A percentile compares a stretch with the other conserved stretches of the same genome.
Conservation (phyloP, 768 basidiomycete species). For the Cytidiella melzeri region DNA sequence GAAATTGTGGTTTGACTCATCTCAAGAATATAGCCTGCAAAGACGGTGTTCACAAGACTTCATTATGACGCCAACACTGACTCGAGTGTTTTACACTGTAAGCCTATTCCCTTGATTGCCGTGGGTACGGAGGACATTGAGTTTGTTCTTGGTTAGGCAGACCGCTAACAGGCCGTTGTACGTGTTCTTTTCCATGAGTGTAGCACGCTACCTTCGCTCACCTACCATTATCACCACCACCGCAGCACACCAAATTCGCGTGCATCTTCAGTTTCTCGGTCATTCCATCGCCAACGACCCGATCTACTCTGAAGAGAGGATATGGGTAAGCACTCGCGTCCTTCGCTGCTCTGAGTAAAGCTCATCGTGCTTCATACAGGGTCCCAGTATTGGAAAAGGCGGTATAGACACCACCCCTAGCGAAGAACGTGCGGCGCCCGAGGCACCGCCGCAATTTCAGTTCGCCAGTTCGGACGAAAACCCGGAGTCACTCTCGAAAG, state of each 20-base stretch:
- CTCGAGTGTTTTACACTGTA: slow-evolving; percentile 85
- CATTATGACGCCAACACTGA: slow-evolving; percentile 75
- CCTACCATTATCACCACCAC: slow-evolving; percentile 3
- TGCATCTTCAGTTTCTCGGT: slow-evolving; percentile 93
- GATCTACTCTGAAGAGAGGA: slow-evolving; percentile 74
- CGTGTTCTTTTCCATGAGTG: too few relatives aligned
- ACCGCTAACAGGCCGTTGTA: slow-evolving; percentile 91
- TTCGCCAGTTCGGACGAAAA: slow-evolving; percentile 21
- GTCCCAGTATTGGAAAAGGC: slow-evolving; percentile 64
- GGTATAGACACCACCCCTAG: slow-evolving; percentile 75
- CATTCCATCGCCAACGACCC: slow-evolving; percentile 94
- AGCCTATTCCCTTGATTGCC: slow-evolving; percentile 16
- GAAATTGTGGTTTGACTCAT: neutral
- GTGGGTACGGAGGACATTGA: too few relatives aligned
- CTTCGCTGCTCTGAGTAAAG: slow-evolving; percentile 51
- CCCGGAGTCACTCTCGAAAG: slow-evolving; percentile 16
- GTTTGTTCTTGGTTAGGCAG: slow-evolving; percentile 52
- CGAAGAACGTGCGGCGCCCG: slow-evolving; percentile 57
- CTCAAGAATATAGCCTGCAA: slow-evolving; percentile 52
- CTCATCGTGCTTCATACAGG: slow-evolving; percentile 30
- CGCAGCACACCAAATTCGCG: slow-evolving; percentile 92
- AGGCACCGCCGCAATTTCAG: slow-evolving; percentile 37
- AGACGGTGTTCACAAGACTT: slow-evolving; percentile 81
- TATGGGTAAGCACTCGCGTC: slow-evolving; percentile 53
- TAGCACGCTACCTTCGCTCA: too few relatives aligned